Percentiles rank a stretch among this genome's conserved stretches.
phyloP scores from a whole-genome alignment of 768 basidiomycete species.

The Amanita fuliginea region DNA sequence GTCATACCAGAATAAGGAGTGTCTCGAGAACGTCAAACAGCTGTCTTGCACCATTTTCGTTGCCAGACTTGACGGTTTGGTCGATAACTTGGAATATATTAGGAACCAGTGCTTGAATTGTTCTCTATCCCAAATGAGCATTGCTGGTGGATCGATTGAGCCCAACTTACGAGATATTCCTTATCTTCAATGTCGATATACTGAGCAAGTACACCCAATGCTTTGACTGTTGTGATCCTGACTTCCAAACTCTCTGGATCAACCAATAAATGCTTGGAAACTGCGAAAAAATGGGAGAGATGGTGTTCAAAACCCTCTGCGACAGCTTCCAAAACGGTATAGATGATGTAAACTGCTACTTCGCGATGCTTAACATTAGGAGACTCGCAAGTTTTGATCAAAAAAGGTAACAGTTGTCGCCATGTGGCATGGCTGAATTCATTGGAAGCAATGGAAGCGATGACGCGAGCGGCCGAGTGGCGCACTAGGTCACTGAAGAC shows the following conservation, averaged over 20 bases:
- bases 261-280: conserved; percentile 59
- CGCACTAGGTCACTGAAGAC: conserved; percentile 71
- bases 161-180: conserved; percentile 56
- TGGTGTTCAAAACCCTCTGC: conserved; percentile 82
- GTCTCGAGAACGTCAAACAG: conserved; percentile 96
- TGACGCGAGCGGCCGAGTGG: conserved; percentile 84
- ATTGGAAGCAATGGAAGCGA: conserved; percentile 85
- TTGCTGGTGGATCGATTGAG: background rate
- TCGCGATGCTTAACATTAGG: conserved; percentile 69
- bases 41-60: conserved; percentile 77
- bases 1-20: conserved; percentile 75
- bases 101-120: conserved; percentile 82
- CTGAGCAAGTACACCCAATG: conserved; percentile 88
- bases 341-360: conserved; percentile 83
- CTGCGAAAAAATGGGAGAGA: conserved; percentile 61
- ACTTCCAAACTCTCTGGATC: conserved; percentile 89
- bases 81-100: conserved; percentile 83
- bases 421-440: conserved; percentile 76
- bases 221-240: conserved; percentile 81
- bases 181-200: conserved; percentile 88
- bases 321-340: conserved; percentile 84
- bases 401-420: conserved; percentile 82
- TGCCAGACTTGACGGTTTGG: conserved; percentile 65
- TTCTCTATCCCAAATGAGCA: conserved; percentile 37
- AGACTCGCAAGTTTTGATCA: conserved; percentile 69